A percentile compares a stretch with the other conserved stretches of the same genome.
These are phyloP conservation scores for Gloeopeniophorella convolvens DNA, from an alignment of 768 basidiomycete genomes.

Conservation along the genomic window DNA sequence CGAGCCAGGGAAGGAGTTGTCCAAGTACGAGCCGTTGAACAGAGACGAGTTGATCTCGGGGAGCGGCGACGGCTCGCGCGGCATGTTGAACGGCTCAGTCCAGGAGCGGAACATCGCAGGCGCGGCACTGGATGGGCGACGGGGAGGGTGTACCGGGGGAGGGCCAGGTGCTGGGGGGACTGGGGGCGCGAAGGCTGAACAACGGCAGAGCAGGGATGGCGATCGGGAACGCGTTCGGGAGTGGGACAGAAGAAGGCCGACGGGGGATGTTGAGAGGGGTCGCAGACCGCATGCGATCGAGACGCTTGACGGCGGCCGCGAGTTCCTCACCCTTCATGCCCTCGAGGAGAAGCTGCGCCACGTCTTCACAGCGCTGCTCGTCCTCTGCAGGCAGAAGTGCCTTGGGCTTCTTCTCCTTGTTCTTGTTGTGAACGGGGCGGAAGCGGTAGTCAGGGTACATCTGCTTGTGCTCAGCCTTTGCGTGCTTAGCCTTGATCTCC, in stretches of 20 bases:
- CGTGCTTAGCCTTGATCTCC: slow-evolving; percentile 67
- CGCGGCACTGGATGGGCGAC: slow-evolving; percentile 20
- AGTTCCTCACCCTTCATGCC: slow-evolving; percentile 23
- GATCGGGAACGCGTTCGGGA: slow-evolving; percentile 18
- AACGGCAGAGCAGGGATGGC: slow-evolving; percentile 17
- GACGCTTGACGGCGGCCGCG: slow-evolving; percentile 20
- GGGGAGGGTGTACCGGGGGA: slow-evolving; percentile 17
- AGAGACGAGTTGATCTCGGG: slow-evolving; percentile 18
- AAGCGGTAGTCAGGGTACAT: slow-evolving; percentile 61
- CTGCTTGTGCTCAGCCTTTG: slow-evolving; percentile 65
- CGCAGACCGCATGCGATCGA: slow-evolving; percentile 17
- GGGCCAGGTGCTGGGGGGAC: slow-evolving; percentile 9
- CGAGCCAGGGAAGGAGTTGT: slow-evolving; percentile 13
- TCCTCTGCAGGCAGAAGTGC: slow-evolving; percentile 14
- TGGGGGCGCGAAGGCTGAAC: slow-evolving; percentile 11
- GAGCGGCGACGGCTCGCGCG: slow-evolving; percentile 16
- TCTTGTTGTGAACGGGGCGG: slow-evolving; percentile 40
- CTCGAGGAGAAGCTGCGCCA: slow-evolving; percentile 19
- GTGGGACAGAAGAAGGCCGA: slow-evolving; percentile 20
- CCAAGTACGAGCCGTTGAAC: slow-evolving; percentile 15
- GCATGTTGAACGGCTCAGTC: slow-evolving; percentile 12
- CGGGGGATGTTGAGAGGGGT: slow-evolving; percentile 17
- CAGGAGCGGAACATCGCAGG: slow-evolving; percentile 16
- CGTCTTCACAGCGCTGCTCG: slow-evolving; percentile 21
- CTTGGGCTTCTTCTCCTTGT: slow-evolving; percentile 33